phyloP scores from a whole-genome alignment of 2,329 filamentous ascomycete genomes.

The Nothophaeocryptopus gaeumannii region DNA sequence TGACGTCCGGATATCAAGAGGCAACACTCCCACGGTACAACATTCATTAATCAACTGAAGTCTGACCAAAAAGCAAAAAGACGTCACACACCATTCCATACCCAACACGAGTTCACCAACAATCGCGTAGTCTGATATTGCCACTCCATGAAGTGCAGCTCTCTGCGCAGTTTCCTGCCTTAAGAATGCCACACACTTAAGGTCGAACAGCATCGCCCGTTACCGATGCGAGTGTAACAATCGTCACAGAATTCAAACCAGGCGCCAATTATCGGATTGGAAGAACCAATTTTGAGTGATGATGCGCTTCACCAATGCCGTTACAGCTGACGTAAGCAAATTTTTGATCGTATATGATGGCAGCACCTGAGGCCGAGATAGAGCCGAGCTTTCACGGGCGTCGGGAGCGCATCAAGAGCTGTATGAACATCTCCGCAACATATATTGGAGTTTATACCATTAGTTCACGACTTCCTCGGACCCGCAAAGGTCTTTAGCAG shows the following conservation, averaged over 20 bases:
- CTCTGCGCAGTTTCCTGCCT: constrained; percentile 61
- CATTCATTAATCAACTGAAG: no score
- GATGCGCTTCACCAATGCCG: constrained; percentile 32
- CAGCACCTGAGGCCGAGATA: background rate
- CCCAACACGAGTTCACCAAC: constrained; percentile 34
- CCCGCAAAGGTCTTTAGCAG: no score
- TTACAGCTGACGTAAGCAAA: constrained; percentile 32
- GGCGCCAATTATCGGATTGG: constrained; percentile 42
- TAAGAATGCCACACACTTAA: constrained; percentile 55
- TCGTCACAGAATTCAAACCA: constrained; percentile 55
- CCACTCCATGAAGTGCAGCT: constrained; percentile 53
- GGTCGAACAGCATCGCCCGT: constrained; percentile 52
- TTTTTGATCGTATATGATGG: constrained; percentile 4
- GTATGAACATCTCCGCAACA: background rate
- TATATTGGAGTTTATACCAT: no score
- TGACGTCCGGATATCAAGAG: no score
- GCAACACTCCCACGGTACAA: no score
- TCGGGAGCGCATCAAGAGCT: background rate
- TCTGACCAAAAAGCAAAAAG: constrained; percentile 31
- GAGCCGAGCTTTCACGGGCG: background rate
- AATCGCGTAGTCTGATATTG: constrained; percentile 53
- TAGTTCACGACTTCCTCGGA: no score
- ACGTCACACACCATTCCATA: constrained; percentile 34
- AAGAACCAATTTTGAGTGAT: constrained; percentile 22
- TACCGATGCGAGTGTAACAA: constrained; percentile 54